Evolutionary conservation across 345 rosid species (phyloP), one percentile per base, ranked within the genome.

Genomic region (Pugionium cornutum): DNA sequence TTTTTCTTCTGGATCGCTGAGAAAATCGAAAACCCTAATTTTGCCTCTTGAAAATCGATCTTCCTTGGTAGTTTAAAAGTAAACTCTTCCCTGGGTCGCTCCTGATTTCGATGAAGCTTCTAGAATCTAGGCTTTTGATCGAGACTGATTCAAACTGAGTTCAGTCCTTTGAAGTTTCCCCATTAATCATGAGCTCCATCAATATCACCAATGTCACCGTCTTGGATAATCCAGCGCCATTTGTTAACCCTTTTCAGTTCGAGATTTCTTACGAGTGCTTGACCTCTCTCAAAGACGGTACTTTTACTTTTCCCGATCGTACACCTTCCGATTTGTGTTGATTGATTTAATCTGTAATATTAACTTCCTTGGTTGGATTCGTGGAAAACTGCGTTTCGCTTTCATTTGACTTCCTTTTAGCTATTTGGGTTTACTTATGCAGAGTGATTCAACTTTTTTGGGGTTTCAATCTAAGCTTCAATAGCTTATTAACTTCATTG

Each of bases 211-310:
- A 91, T 78, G 98, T 91, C 31, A 72, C 91, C 60, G 96, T 91
- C 3, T 63, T 91, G 72, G 98, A 91, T 31, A 91, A 91, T 60
- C 96, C 96, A 7, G 91, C 98, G 4, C 77, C 90, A 1, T 91
- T 91, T 60, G 68, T 81, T 58, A 79, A 84, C 45, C 91, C 98
- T 0, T 85, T 91, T 65, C 94, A 86, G 84, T 91, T 91, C 79
- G 96, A 88, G 80, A 85, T 91, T 60, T 89, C 98, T 36, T 91
- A 91, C 63, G 98, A 91, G 80, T 89, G 98, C 70, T 78, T 91
- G 77, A 76, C 89, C 33, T 85, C 96, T 72, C 96, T 91, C 58
- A 85, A 91, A 80, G 95, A 91, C 60, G 96, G 96, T 89, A 80
- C 60, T 36, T 62, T 59, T 18, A 26, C 45, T 3, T 59, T 42